These are phyloP conservation scores for Amphicarpaea edgeworthii DNA, from an alignment of 306 rosid species.

Conservation along the genomic window DNA sequence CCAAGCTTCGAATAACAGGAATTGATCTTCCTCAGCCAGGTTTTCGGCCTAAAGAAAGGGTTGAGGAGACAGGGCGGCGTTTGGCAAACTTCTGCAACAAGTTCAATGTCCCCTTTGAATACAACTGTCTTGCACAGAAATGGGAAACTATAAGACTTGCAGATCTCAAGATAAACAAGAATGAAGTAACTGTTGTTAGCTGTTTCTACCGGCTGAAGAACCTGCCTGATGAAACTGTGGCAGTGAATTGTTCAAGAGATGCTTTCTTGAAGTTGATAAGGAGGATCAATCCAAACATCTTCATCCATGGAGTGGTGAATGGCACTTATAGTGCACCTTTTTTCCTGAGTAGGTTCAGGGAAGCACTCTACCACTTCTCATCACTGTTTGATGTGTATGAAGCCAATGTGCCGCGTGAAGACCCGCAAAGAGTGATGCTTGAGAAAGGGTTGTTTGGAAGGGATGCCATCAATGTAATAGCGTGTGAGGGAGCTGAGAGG, in stretches of 20 bases:
- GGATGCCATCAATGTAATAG: slow-evolving; percentile 77
- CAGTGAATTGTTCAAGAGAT: slow-evolving; percentile 65
- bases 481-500: slow-evolving; percentile 80
- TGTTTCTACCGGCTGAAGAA: slow-evolving; percentile 70
- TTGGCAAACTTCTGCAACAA: slow-evolving; percentile 64
- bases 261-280: slow-evolving; percentile 66
- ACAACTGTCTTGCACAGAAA: slow-evolving; percentile 61
- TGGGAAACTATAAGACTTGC: slow-evolving; percentile 67
- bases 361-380: slow-evolving; percentile 79
- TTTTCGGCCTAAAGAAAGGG: slow-evolving; percentile 76
- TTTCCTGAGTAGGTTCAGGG: slow-evolving; percentile 73
- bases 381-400: slow-evolving; percentile 80
- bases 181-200: slow-evolving; percentile 63
- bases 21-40: slow-evolving; percentile 80
- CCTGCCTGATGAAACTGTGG: slow-evolving; percentile 67
- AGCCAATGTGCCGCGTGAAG: slow-evolving; percentile 66
- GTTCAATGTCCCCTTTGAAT: slow-evolving; percentile 67
- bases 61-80: slow-evolving; percentile 68
- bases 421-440: slow-evolving; percentile 54
- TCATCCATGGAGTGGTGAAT: slow-evolving; percentile 74
- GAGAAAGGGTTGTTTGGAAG: slow-evolving; percentile 72
- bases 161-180: slow-evolving; percentile 63
- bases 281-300: slow-evolving; percentile 71
- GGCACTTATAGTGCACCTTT: slow-evolving; percentile 82
- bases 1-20: slow-evolving; percentile 67